Percentiles rank a stretch among this genome's conserved stretches.
phyloP scores from a whole-genome alignment of 148 eudicot genomes.

The Mesembryanthemum crystallinum region DNA sequence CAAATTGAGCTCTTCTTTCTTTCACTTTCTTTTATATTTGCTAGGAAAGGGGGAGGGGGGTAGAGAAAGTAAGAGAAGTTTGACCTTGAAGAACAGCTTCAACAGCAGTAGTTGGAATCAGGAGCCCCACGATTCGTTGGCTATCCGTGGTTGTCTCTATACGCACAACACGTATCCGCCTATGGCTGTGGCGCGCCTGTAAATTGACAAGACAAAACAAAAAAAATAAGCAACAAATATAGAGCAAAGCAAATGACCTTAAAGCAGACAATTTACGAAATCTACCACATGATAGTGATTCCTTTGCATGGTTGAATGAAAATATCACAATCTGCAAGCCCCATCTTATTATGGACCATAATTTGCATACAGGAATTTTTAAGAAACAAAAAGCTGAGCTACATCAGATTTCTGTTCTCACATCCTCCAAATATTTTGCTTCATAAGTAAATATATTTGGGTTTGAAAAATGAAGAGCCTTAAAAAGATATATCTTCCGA shows the following conservation, averaged over 20 bases:
- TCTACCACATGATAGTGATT: background rate
- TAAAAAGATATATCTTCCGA: too few species aligned
- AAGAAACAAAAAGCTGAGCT: background rate
- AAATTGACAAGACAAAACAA: slow-evolving; percentile 3
- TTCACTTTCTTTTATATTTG: background rate
- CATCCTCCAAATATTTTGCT: too few species aligned
- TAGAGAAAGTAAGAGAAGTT: background rate
- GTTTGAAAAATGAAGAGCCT: too few species aligned
- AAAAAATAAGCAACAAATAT: background rate
- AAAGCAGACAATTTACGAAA: background rate
- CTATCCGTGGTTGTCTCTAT: slow-evolving; percentile 81
- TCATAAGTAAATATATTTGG: too few species aligned
- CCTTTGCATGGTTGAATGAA: background rate
- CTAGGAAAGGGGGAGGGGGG: background rate
- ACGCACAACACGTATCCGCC: slow-evolving; percentile 79
- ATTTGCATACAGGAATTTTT: background rate
- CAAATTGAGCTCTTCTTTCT: background rate
- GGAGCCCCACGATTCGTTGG: slow-evolving; percentile 87
- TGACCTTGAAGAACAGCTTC: slow-evolving; percentile 86
- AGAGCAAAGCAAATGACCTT: background rate
- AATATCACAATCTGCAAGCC: background rate
- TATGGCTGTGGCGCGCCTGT: slow-evolving; percentile 83
- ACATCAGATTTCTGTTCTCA: background rate
- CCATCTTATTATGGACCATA: too few species aligned
- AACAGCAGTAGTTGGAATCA: slow-evolving; percentile 92